These are phyloP conservation scores for Ambrosia hybrid DNA, from an alignment of 140 eudicot genomes.

Conservation along the genomic window DNA sequence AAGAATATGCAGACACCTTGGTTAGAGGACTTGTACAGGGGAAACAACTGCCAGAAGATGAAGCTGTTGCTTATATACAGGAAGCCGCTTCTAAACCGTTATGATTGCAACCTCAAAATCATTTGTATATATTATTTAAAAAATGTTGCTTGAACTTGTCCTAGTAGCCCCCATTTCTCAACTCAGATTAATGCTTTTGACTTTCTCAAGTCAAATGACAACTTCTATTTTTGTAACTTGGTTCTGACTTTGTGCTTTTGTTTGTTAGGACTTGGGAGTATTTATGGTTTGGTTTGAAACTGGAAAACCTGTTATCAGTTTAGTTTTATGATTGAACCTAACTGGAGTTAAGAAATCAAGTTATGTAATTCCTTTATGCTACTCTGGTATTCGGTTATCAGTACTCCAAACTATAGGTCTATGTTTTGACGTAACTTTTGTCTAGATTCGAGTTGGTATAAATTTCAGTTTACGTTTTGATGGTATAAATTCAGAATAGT, in stretches of 20 bases:
- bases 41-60: constrained; percentile 73
- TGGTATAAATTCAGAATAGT: no score
- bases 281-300: no score
- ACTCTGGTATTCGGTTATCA: no score
- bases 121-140: constrained; percentile 11
- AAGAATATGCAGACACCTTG: constrained; percentile 72
- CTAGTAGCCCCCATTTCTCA: not conserved
- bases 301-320: no score
- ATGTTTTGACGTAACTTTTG: no score
- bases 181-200: constrained; percentile 18
- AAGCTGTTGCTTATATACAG: constrained; percentile 72
- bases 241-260: not conserved
- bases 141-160: constrained; percentile 8
- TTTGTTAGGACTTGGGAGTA: no score
- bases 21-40: constrained; percentile 79
- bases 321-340: no score
- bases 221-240: constrained; percentile 2
- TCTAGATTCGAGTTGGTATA: no score
- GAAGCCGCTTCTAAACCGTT: constrained; percentile 68
- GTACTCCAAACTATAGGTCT: no score
- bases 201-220: constrained; percentile 10
- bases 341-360: no score
- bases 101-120: constrained; percentile 35
- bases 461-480: no score
- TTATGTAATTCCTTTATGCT: no score